Conservation (phyloP, 106 monocot species). For the Hemerocallis citrina region DNA sequence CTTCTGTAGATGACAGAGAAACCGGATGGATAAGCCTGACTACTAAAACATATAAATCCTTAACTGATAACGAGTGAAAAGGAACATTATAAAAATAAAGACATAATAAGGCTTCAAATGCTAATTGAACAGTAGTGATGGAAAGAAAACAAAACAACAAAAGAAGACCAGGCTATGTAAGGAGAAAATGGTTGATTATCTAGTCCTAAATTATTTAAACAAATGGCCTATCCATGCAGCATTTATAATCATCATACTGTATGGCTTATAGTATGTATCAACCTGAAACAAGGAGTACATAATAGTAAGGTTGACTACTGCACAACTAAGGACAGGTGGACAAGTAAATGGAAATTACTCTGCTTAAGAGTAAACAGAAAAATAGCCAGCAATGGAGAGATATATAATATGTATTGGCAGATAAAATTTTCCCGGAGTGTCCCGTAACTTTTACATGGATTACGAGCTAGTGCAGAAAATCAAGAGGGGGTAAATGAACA, state of each 20-base stretch:
- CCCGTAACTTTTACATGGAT: background rate
- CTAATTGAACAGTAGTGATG: too few relatives aligned
- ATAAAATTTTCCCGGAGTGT: background rate
- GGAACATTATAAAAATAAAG: background rate
- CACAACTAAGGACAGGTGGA: background rate
- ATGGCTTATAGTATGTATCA: background rate
- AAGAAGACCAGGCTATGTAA: background rate
- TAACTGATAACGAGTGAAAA: background rate
- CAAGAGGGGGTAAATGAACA: too few relatives aligned
- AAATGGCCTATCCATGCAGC: background rate
- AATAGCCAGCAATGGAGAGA: background rate
- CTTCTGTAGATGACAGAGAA: constrained; percentile 52
- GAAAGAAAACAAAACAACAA: too few relatives aligned
- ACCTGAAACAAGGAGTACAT: background rate
- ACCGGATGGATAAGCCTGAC: background rate
- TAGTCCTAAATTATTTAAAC: background rate
- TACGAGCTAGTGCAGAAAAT: background rate
- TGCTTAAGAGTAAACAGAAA: background rate
- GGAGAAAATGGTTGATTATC: background rate
- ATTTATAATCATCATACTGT: background rate
- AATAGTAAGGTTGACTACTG: background rate
- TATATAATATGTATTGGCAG: background rate
- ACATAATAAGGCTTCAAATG: background rate
- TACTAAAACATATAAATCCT: background rate
- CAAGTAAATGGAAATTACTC: background rate